Conservation (phyloP, 1,284 basidiomycete genomes). For the Rhodotorula sp. region DNA sequence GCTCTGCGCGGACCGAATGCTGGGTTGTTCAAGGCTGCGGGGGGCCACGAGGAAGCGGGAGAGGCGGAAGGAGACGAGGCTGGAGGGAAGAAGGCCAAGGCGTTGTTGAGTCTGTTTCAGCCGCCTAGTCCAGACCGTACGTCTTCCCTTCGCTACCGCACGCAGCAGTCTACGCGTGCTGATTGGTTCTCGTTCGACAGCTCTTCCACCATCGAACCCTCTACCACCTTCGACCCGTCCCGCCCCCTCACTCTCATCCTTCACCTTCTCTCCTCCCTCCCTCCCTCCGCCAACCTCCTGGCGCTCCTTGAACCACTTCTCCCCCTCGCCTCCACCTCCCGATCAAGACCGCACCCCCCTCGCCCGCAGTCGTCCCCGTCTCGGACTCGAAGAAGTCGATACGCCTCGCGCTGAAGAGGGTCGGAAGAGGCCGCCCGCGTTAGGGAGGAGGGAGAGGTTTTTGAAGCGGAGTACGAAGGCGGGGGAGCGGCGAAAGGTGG, state of each 20-base stretch:
- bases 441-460: neutral
- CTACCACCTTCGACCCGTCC: slow-evolving; percentile 2
- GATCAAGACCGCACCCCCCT: slow-evolving; percentile 5
- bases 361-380: neutral
- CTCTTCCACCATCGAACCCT: neutral
- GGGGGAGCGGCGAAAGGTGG: neutral
- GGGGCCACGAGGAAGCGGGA: neutral
- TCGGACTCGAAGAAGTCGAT: neutral
- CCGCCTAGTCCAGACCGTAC: slow-evolving; percentile 17
- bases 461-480: neutral
- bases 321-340: neutral
- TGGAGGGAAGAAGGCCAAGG: neutral
- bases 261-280: slow-evolving; percentile 8
- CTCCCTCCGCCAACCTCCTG: slow-evolving; percentile 1
- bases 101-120: slow-evolving; percentile 31
- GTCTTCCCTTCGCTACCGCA: neutral
- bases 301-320: slow-evolving; percentile 5
- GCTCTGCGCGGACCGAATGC: slow-evolving; percentile 29
- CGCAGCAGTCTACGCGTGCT: neutral
- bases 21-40: slow-evolving; percentile 16
- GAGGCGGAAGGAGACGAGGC: neutral
- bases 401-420: no score
- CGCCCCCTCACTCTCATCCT: slow-evolving; percentile 9
- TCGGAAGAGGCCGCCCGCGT: no score
- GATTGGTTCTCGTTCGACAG: neutral